Conservation (phyloP, 441 rosid species). For the Isatis lusitanica region DNA sequence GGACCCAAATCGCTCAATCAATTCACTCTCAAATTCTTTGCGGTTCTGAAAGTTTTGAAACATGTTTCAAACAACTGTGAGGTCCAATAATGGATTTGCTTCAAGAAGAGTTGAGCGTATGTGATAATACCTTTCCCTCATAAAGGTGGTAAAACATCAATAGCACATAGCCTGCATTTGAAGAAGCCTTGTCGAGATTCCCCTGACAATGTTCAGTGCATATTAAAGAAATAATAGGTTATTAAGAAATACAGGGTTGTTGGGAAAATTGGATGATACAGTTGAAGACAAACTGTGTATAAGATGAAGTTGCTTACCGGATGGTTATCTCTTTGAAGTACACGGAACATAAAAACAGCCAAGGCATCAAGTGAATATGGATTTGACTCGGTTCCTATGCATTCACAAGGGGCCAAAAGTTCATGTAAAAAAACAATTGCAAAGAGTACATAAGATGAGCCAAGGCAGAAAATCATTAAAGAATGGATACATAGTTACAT, state of each 20-base stretch:
- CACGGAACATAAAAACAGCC: slow-evolving; percentile 86
- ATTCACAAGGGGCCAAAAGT: slow-evolving; percentile 16
- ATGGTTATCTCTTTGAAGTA: slow-evolving; percentile 86
- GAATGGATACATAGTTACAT: slow-evolving; percentile 28
- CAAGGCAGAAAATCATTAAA: slow-evolving; percentile 8
- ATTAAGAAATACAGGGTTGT: not conserved
- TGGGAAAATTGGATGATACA: slow-evolving; percentile 8
- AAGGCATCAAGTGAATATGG: slow-evolving; percentile 94
- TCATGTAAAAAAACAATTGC: not conserved
- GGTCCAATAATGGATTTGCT: slow-evolving; percentile 2
- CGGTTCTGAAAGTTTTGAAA: slow-evolving; percentile 57
- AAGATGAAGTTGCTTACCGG: slow-evolving; percentile 55
- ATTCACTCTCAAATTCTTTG: slow-evolving; percentile 79
- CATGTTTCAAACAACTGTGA: not conserved
- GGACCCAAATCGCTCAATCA: slow-evolving; percentile 86
- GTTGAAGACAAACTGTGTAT: slow-evolving; percentile 8
- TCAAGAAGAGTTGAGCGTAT: not conserved
- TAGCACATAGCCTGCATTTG: slow-evolving; percentile 92
- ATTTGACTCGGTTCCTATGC: slow-evolving; percentile 79
- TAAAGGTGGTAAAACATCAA: slow-evolving; percentile 95
- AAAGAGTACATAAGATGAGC: slow-evolving; percentile 8
- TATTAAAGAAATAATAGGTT: not conserved
- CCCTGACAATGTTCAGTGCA: slow-evolving; percentile 52
- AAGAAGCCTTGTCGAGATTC: slow-evolving; percentile 83
- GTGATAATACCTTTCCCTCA: slow-evolving; percentile 78